A percentile compares a stretch with the other conserved stretches of the same genome.
Conservation (phyloP, 306 rosid genomes). For the Vigna unguiculata region DNA sequence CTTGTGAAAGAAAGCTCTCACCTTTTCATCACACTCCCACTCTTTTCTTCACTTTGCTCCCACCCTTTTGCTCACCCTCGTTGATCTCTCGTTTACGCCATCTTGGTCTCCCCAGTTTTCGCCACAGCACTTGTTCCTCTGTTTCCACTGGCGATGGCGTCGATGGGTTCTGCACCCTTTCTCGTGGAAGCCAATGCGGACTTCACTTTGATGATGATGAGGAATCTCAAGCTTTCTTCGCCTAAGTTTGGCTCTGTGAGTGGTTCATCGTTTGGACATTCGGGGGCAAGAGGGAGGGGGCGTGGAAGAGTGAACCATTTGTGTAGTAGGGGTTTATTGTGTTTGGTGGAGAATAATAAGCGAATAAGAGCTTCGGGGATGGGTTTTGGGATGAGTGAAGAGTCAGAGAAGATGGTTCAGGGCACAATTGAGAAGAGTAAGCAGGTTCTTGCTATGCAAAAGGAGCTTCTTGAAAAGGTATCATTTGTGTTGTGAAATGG, state of each 20-base stretch:
- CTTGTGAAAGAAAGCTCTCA: background rate
- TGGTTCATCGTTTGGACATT: constrained; percentile 33
- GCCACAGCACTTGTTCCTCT: background rate
- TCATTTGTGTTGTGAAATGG: background rate
- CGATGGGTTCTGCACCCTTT: constrained; percentile 60
- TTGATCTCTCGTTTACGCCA: constrained; percentile 42
- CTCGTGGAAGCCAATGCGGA: constrained; percentile 57
- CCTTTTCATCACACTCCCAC: background rate
- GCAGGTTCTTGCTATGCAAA: constrained; percentile 84
- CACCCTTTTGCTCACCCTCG: constrained; percentile 35
- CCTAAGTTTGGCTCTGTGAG: constrained; percentile 27
- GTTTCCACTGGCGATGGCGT: constrained; percentile 56
- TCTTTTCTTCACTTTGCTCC: constrained; percentile 18
- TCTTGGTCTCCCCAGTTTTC: constrained; percentile 46
- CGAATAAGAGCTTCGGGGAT: constrained; percentile 54
- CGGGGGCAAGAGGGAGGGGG: constrained; percentile 34
- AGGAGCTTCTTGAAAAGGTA: constrained; percentile 85
- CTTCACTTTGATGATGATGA: constrained; percentile 44
- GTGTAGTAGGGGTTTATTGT: constrained; percentile 46
- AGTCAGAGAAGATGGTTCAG: constrained; percentile 60
- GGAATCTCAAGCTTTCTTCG: constrained; percentile 41
- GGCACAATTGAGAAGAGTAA: constrained; percentile 85
- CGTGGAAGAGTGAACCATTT: constrained; percentile 52
- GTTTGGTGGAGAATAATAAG: constrained; percentile 45
- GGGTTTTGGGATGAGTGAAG: constrained; percentile 50